A percentile compares a stretch with the other conserved stretches of the same genome.
Evolutionary conservation across 2,329 filamentous ascomycete species (phyloP).

Genomic region (Epichloe amarillans): DNA sequence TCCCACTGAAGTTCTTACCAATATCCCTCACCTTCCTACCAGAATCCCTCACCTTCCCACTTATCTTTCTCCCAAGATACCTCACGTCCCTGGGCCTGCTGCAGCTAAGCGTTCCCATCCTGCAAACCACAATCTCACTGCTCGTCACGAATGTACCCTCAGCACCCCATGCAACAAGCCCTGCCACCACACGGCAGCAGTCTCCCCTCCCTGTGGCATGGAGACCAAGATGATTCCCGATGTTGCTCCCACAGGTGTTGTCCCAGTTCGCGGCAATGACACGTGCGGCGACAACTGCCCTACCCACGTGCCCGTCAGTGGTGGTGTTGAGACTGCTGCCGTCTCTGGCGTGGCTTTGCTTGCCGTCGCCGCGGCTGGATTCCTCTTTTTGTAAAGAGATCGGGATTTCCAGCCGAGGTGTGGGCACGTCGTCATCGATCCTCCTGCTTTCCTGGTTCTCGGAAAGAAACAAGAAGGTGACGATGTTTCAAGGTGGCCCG

Average conservation of each 20-base stretch:
- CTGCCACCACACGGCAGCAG: not conserved
- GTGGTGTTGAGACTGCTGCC: not conserved
- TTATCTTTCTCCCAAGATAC: no score
- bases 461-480: not conserved
- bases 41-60: no score
- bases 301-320: not conserved
- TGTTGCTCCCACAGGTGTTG: not conserved
- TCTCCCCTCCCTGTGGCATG: not conserved
- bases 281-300: not conserved
- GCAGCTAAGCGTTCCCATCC: no score
- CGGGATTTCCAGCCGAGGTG: no score
- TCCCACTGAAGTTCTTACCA: no score
- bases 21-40: not conserved
- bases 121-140: not conserved
- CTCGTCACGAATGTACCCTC: not conserved
- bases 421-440: no score
- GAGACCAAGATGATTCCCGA: not conserved
- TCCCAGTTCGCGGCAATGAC: not conserved
- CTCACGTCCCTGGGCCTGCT: no score
- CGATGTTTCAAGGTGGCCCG: no score
- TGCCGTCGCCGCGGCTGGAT: slow-evolving; percentile 2
- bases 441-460: no score
- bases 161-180: not conserved
- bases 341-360: slow-evolving; percentile 1
- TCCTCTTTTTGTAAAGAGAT: slow-evolving; percentile 1